These are phyloP conservation scores for Podila minutissima DNA, from an alignment of 192 early-diverging fungal genomes.

Conservation along the genomic window DNA sequence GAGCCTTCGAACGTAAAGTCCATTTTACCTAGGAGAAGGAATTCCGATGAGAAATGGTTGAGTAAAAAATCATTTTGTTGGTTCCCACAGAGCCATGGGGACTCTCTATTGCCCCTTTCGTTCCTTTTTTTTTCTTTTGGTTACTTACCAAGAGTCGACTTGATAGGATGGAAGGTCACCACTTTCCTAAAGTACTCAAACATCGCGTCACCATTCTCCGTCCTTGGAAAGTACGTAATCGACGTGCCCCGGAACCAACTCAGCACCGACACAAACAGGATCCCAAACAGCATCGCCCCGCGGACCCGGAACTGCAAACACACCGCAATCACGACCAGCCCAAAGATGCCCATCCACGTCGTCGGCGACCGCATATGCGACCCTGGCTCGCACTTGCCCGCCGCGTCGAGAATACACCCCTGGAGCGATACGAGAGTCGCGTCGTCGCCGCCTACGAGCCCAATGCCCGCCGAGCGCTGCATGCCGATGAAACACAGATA, in stretches of 20 bases:
- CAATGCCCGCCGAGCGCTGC: slow-evolving; percentile 84
- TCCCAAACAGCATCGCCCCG: slow-evolving; percentile 74
- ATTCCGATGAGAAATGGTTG: too few relatives aligned
- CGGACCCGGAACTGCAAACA: slow-evolving; percentile 69
- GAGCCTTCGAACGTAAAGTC: slow-evolving; percentile 67
- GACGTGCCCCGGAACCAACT: slow-evolving; percentile 74
- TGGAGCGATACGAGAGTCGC: slow-evolving; percentile 74
- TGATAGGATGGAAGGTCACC: slow-evolving; percentile 67
- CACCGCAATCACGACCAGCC: slow-evolving; percentile 73
- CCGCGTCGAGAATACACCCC: slow-evolving; percentile 68
- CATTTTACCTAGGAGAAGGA: slow-evolving; percentile 23
- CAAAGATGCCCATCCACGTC: slow-evolving; percentile 77
- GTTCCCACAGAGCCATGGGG: too few relatives aligned
- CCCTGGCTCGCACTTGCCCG: slow-evolving; percentile 58
- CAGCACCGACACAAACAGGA: slow-evolving; percentile 71
- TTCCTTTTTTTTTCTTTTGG: too few relatives aligned
- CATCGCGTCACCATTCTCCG: slow-evolving; percentile 59
- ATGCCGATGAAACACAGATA: slow-evolving; percentile 82
- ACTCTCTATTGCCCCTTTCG: too few relatives aligned
- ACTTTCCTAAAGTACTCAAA: slow-evolving; percentile 77
- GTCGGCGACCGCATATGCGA: slow-evolving; percentile 71
- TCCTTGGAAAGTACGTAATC: slow-evolving; percentile 81
- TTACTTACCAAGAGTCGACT: slow-evolving; percentile 54
- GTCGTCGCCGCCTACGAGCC: slow-evolving; percentile 65
- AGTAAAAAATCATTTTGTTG: too few relatives aligned